Evolutionary conservation across 768 basidiomycete species (phyloP), one percentile per base, ranked within the genome.

Genomic region (Omphalotus guepiniiformis): DNA sequence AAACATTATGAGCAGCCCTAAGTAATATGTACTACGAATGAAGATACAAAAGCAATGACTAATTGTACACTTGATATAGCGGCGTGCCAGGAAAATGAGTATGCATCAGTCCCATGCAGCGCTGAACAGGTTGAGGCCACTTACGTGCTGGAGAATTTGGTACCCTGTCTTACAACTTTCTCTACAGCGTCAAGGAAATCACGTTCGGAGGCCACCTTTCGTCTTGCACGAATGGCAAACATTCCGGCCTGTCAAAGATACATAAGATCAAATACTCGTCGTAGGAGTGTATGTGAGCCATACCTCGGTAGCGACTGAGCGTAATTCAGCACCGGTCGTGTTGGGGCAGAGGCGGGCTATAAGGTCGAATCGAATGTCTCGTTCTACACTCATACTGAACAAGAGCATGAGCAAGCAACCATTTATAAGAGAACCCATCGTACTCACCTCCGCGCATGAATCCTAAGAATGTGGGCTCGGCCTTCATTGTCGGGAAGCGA

Each of bases 161-260:
- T 93, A 22, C 94, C 94, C 69, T 97, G 93, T 58, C 92, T 78
- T 32, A 97, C 93, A 49, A 99, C 96, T 71, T 98, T 98, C 74
- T 99, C 96, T 2, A 99, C 95, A 9, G 93, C 88, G 54, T 96
- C 93, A 63, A 99, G 71, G 72, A 97, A 99, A 67, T 99, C 96
- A 46, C 92, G 85, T 63, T 99, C 96, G 4, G 93, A 93, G 1
- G 94, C 93, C 1, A 98, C 93, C 66, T 98, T 98, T 67, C 96
- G 77, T 57, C 96, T 77, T 37, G 92, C 89, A 50, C 96, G 88
- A 61, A 99, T 99, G 2, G 96, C 95, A 68, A 95, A 99, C 96
- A 99, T 98, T n/a, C 96, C 96, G 39, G 96, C 96, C 87, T 90
- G 53, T 18, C 27, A 22, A 36, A 9, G 19, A 26, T 38, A 23